Evolutionary conservation across 2,329 filamentous ascomycete genomes (phyloP), one percentile per base, ranked within the genome.

Genomic region (Aschersonia sp.): DNA sequence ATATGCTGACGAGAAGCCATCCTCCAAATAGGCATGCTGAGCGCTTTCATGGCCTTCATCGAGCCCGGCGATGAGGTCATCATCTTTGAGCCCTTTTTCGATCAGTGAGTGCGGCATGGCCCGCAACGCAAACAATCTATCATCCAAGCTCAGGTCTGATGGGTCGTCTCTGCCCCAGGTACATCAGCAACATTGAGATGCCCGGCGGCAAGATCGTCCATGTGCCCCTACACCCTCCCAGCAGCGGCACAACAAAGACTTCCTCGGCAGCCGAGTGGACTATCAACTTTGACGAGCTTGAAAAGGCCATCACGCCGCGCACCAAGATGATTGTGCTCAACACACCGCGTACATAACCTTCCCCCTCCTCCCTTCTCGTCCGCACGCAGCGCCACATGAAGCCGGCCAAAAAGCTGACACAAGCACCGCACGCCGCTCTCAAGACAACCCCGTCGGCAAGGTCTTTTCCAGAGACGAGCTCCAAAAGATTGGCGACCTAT

Each of bases 101-200:
- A 98, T 67, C 92, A 98, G 81, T 86, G 46, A 49, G 60, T 44
- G 7, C 28, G 9, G 28, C 2, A 30, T 30, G 29, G 30, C 20
- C 20, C 20, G 20, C 20, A 20, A 20, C 20, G 20, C 20, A 20
- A 20, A 20, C 20, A 20, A 20, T 20, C 20, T 20, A 20, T 20
- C 6, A 12, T 7, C 35, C 35, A 38, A 42, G n/a, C 40, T 28
- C 20, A 6, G 9, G 40, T 6, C 40, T 42, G 40, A 42, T 42
- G 40, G 40, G 32, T 38, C 31, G 12, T 9, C 30, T 40, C 2
- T 5, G 20, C 6, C 43, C n/a, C 41, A 64, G 62, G 50, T 65
- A 97, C 64, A 94, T 98, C 55, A 89, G 84, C 72, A 98, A 98
- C 67, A 97, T 98, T 54, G 86, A 96, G 66, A 97, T 98, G 89